Evolutionary conservation across 441 rosid genomes (phyloP), one percentile per base, ranked within the genome.

Genomic region (Adansonia gregorii): DNA sequence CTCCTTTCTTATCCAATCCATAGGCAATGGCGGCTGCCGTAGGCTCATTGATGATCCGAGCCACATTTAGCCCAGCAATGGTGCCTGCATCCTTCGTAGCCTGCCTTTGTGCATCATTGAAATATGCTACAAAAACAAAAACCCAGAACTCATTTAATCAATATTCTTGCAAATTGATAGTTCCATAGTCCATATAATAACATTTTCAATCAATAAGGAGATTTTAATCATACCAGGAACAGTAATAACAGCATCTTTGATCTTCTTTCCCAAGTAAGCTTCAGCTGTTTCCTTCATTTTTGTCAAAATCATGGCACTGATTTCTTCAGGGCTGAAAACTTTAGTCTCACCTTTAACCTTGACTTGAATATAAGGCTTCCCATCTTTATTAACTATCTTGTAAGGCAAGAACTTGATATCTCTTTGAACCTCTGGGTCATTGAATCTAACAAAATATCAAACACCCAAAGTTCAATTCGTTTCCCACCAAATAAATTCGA

Each of bases 201-300:
- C 0, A 17, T 27, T 3, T 19, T 1, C 3, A 17, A 41, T 9
- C 3, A 63, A 63, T 17, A 63, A 35, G 48, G 48, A 64, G 68
- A 64, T 67, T 8, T 19, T 43, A 72, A 56, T 6, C 49, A 39
- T 65, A 75, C 78, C 78, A 0, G 78, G 78, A 75, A 65, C 78
- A 0, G 78, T 75, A 12, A 75, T 64, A 15, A 75, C 78, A n/a
- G 78, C 78, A 5, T 75, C 72, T 19, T 75, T 75, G 2, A 75
- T 75, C 52, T 75, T 75, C 78, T 75, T 75, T 19, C 78, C 78
- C 78, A 75, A 51, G 49, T 24, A 75, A 46, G 71, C 78, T 48
- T 64, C 78, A 61, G 78, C 78, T 31, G 78, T 75, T 51, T 75
- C 78, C 63, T 64, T 75, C 78, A 75, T 75, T 19, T 75, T 75